These are phyloP conservation scores for Blastocystis sp. DNA, from an alignment of 352 stramenopile species.

Conservation along the genomic window DNA sequence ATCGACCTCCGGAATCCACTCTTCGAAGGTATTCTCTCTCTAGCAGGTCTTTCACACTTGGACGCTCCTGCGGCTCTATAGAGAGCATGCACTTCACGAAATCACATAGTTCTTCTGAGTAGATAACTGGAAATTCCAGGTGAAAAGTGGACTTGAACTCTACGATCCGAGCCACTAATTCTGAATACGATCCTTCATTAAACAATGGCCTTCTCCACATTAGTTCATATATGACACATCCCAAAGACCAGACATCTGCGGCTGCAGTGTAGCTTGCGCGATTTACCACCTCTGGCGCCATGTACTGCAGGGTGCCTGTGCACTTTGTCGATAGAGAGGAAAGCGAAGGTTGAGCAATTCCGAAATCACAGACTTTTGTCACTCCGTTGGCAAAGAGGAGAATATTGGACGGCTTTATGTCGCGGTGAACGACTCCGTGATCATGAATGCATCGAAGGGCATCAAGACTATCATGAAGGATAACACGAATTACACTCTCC, in stretches of 20 bases:
- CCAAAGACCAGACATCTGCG: conserved; percentile 36
- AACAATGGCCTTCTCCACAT: conserved; percentile 30
- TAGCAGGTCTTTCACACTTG: neutral
- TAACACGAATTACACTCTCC: neutral
- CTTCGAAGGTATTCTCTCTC: neutral
- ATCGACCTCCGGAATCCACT: neutral
- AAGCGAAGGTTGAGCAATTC: neutral
- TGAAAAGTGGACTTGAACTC: neutral
- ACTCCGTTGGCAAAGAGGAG: conserved; percentile 96
- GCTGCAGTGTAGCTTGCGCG: neutral
- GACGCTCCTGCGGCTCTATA: neutral
- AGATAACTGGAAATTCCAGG: neutral
- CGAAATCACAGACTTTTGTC: conserved; percentile 29
- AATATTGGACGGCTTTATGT: conserved; percentile 99
- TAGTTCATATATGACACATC: conserved; percentile 27
- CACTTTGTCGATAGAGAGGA: neutral
- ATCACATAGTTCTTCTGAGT: neutral
- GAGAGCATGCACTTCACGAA: neutral
- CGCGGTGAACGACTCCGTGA: conserved; percentile 98
- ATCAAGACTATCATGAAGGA: conserved; percentile 67
- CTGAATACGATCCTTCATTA: conserved; percentile 9
- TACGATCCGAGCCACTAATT: neutral
- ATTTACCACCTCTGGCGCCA: conserved; percentile 30
- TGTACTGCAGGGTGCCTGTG: conserved; percentile 22
- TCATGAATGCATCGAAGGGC: conserved; percentile 96